A percentile compares a stretch with the other conserved stretches of the same genome.
Evolutionary conservation across 495 filamentous ascomycete species (phyloP).

Genomic region (Amniculicola lignicola): DNA sequence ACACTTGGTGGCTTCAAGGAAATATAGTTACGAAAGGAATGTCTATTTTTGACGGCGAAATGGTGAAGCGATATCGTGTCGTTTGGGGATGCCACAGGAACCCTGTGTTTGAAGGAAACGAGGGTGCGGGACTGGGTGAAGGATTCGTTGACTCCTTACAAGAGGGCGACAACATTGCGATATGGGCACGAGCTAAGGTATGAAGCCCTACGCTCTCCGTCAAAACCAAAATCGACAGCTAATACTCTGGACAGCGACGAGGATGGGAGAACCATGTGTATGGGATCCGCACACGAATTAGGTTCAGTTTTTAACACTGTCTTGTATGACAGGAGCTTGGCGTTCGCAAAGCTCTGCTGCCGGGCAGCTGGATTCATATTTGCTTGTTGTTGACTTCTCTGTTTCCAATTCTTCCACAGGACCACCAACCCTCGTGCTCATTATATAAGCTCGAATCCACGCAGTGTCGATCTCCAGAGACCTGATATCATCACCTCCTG

Average conservation of each 20-base stretch:
- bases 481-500: no score
- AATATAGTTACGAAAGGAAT: constrained; percentile 6
- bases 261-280: neutral
- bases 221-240: neutral
- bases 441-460: no score
- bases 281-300: neutral
- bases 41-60: constrained; percentile 4
- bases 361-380: no score
- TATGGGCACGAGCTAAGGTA: constrained; percentile 15
- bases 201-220: neutral
- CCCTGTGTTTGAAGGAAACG: neutral
- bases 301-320: neutral
- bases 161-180: neutral
- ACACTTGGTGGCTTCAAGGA: constrained; percentile 9
- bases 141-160: constrained; percentile 5
- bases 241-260: neutral
- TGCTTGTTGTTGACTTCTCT: no score
- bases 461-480: no score
- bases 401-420: no score
- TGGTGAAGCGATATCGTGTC: constrained; percentile 13
- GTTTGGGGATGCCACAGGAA: constrained; percentile 4
- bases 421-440: no score
- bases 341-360: no score
- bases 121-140: constrained; percentile 6
- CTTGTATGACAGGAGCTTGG: no score